Evolutionary conservation across 352 stramenopile genomes (phyloP), one percentile per base, ranked within the genome.

Genomic region (Phytophthora pini): DNA sequence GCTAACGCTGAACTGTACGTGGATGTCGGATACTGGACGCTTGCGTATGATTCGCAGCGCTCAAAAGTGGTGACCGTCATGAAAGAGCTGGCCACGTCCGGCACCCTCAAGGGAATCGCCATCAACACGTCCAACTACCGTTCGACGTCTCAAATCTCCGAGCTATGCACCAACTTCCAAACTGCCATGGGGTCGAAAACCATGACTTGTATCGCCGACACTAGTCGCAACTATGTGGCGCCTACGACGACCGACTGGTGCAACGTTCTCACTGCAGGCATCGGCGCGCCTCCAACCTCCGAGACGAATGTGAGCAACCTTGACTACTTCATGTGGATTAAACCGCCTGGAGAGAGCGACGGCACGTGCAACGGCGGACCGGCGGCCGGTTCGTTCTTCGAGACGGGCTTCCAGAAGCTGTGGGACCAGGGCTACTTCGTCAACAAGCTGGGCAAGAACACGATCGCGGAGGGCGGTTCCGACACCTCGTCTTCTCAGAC

Each of bases 311-410:
- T 77, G 38, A 31, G 43, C 3, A 84, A 87, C 51, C 50, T 93
- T 2, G 82, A 90, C 65, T 91, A 91, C 65, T 90, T 85, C 26
- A 71, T 91, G 68, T 93, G 80, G 79, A 74, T 90, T 48, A 93
- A 93, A 54, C 68, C 70, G 17, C 80, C 77, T 36, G 82, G 84
- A 54, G 80, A 93, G 66, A 87, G 74, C 31, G 84, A 93, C 50
- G 84, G 84, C 48, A 63, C 51, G 47, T 93, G 84, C 57, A 59
- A 56, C 3, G 60, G 68, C 6, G 82, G 80, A 3, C 69, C 82
- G 0, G 48, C 53, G 0, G 82, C 82, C 2, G 85, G 85, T 5
- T 29, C 63, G 13, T 92, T 93, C 57, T 92, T 80, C 67, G 69
- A 82, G 36, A 60, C 76, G 13, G 64, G 64, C 22, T 93, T 93